These are phyloP conservation scores for Dendrothele bispora DNA, from an alignment of 768 basidiomycete species.

Conservation along the genomic window DNA sequence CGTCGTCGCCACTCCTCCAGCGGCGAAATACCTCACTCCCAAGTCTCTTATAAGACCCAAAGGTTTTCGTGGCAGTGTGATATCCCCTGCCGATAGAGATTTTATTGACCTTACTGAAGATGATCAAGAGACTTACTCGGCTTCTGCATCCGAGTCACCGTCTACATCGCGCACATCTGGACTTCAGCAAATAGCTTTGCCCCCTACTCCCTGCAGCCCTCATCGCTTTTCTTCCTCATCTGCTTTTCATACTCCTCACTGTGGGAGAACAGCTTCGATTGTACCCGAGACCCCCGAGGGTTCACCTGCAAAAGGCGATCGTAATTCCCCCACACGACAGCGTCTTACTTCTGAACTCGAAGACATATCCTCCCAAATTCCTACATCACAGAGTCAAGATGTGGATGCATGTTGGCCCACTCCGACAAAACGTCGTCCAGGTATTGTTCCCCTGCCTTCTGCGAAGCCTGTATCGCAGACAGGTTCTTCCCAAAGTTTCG, in stretches of 20 bases:
- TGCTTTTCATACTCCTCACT: neutral
- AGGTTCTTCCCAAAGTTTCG: too few relatives aligned
- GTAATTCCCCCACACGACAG: neutral
- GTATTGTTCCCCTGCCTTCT: too few relatives aligned
- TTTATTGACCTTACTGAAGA: neutral
- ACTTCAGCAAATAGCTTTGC: neutral
- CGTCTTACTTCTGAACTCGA: neutral
- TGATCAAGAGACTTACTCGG: neutral
- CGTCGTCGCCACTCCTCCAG: too few relatives aligned
- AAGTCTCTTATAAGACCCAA: slow-evolving; percentile 1
- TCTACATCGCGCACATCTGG: neutral
- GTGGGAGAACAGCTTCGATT: neutral
- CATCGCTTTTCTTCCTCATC: neutral
- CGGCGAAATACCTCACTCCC: neutral
- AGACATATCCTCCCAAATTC: slow-evolving; percentile 16
- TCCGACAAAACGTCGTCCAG: too few relatives aligned
- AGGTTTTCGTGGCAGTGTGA: too few relatives aligned
- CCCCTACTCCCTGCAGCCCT: slow-evolving; percentile 1
- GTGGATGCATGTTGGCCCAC: slow-evolving; percentile 13
- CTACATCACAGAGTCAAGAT: slow-evolving; percentile 37
- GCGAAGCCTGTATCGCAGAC: too few relatives aligned
- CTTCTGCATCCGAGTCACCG: neutral
- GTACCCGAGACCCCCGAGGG: slow-evolving; percentile 3
- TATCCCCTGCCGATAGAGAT: neutral
- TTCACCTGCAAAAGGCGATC: neutral